Conservation (phyloP, 805 yeast genomes). For the Candida ortonii region DNA sequence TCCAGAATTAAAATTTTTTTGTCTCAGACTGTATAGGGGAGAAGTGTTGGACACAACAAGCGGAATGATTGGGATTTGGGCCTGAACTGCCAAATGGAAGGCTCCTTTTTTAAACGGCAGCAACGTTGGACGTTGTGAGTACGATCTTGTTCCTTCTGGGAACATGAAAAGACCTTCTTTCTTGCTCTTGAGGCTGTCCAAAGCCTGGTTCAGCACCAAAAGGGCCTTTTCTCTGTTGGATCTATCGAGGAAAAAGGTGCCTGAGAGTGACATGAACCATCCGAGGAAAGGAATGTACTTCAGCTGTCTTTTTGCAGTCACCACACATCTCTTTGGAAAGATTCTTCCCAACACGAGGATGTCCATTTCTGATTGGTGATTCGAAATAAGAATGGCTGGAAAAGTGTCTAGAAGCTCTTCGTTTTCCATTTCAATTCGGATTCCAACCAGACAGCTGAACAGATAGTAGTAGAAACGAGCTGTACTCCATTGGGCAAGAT, state of each 20-base stretch:
- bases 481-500: slow-evolving; percentile 83
- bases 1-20: slow-evolving; percentile 71
- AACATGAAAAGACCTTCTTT: slow-evolving; percentile 82
- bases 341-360: slow-evolving; percentile 74
- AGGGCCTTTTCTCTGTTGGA: slow-evolving; percentile 72
- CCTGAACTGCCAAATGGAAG: slow-evolving; percentile 94
- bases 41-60: slow-evolving; percentile 85
- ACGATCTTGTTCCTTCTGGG: slow-evolving; percentile 97
- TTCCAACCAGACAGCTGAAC: slow-evolving; percentile 61
- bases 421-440: slow-evolving; percentile 66
- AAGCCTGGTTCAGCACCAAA: slow-evolving; percentile 68
- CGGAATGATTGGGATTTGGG: slow-evolving; percentile 86
- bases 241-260: slow-evolving; percentile 89
- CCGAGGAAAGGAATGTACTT: slow-evolving; percentile 88
- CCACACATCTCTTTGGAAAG: slow-evolving; percentile 86
- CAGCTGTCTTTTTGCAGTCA: slow-evolving; percentile 85
- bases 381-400: slow-evolving; percentile 81
- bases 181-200: slow-evolving; percentile 53
- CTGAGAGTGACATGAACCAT: slow-evolving; percentile 92
- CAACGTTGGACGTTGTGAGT: slow-evolving; percentile 60
- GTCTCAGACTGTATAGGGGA: slow-evolving; percentile 57
- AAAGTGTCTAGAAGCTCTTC: slow-evolving; percentile 53
- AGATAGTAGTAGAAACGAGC: slow-evolving; percentile 75
- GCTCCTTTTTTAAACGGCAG: slow-evolving; percentile 97
- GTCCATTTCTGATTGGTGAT: slow-evolving; percentile 91